A percentile compares a stretch with the other conserved stretches of the same genome.
These are phyloP conservation scores for Trypanosoma mega DNA, from an alignment of 208 protist genomes.

Conservation along the genomic window DNA sequence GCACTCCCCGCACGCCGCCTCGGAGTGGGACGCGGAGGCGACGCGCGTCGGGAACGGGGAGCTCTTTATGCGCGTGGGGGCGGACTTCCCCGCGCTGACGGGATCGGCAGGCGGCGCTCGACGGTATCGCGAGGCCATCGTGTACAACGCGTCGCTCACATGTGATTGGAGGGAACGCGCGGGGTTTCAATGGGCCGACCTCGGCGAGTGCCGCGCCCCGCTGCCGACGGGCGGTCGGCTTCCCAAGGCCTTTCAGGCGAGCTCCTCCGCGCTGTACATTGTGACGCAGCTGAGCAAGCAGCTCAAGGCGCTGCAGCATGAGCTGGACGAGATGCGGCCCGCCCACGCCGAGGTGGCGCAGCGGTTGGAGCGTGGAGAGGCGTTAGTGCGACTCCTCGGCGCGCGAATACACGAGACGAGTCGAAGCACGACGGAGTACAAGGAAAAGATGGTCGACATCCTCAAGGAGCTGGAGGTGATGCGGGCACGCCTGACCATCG, in stretches of 20 bases:
- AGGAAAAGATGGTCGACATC: constrained; percentile 15
- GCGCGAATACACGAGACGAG: constrained; percentile 9
- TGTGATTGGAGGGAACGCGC: background rate
- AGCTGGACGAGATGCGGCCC: constrained; percentile 6
- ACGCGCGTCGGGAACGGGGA: no score
- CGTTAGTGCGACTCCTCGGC: constrained; percentile 2
- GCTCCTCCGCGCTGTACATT: constrained; percentile 19
- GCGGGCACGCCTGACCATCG: constrained; percentile 7
- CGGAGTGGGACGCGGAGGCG: no score
- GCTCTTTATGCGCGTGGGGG: no score
- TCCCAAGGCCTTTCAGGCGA: constrained; percentile 10
- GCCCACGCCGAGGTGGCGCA: background rate
- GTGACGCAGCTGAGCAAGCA: constrained; percentile 33
- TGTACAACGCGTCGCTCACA: background rate
- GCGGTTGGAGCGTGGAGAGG: constrained; percentile 7
- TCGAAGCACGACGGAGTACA: constrained; percentile 6
- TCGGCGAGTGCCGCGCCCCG: background rate
- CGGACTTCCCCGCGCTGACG: no score
- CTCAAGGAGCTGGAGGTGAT: constrained; percentile 28
- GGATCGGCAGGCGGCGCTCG: background rate
- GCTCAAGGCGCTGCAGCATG: constrained; percentile 24
- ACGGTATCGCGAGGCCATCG: background rate
- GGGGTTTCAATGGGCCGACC: background rate
- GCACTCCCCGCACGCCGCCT: no score
- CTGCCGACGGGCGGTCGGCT: background rate